These are phyloP conservation scores for Aethionema arabicum DNA, from an alignment of 345 rosid species.

Conservation along the genomic window DNA sequence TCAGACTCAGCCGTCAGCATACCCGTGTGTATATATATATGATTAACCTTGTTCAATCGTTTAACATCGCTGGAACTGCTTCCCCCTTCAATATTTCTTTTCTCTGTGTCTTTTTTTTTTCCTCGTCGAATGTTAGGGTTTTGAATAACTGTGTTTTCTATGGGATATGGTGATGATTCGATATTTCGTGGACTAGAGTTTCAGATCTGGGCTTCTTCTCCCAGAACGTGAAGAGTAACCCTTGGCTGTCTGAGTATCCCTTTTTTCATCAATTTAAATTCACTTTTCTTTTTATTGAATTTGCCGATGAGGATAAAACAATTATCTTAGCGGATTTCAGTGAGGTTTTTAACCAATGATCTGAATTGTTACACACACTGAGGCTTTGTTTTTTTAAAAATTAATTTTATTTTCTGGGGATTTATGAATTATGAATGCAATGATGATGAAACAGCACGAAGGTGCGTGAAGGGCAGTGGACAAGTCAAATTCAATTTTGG, in stretches of 20 bases:
- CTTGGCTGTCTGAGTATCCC: slow-evolving; percentile 99
- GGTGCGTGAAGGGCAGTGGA: slow-evolving; percentile 87
- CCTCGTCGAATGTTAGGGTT: neutral
- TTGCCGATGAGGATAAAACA: slow-evolving; percentile 74
- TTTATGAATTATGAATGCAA: slow-evolving; percentile 42
- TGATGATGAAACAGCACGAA: slow-evolving; percentile 70
- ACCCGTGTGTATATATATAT: no score
- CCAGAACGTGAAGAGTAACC: slow-evolving; percentile 82
- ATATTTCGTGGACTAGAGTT: slow-evolving; percentile 93
- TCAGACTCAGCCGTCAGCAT: no score
- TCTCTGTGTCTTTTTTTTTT: no score
- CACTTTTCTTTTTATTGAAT: neutral
- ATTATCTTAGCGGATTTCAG: slow-evolving; percentile 99
- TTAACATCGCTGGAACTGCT: no score
- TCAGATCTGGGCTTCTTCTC: slow-evolving; percentile 73
- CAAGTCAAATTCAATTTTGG: slow-evolving; percentile 23
- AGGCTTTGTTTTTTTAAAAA: slow-evolving; percentile 61
- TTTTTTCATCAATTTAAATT: neutral
- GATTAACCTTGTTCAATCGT: no score
- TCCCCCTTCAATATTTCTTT: no score
- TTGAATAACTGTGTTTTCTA: neutral
- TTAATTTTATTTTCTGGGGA: no score
- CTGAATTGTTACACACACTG: slow-evolving; percentile 99
- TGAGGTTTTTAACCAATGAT: slow-evolving; percentile 78
- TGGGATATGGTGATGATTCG: slow-evolving; percentile 66